These are phyloP conservation scores for Pythium volutum DNA, from an alignment of 352 stramenopile genomes.

Conservation along the genomic window DNA sequence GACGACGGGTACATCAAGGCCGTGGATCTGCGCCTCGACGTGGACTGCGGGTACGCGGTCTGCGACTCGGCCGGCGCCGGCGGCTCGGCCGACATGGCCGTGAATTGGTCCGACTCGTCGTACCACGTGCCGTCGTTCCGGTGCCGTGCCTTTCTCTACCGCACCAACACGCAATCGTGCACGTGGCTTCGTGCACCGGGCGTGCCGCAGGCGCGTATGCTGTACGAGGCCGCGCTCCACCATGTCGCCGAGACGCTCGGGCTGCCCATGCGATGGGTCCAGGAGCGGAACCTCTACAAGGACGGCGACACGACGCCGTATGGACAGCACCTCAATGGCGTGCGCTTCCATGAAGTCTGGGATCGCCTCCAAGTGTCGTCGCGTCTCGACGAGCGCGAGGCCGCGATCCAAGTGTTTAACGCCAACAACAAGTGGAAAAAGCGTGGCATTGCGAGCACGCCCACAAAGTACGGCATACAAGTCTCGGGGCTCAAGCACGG, in stretches of 20 bases:
- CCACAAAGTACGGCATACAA: conserved; percentile 62
- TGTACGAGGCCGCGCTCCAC: conserved; percentile 39
- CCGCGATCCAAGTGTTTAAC: conserved; percentile 39
- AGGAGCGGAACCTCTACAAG: conserved; percentile 39
- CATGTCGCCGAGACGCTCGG: conserved; percentile 31
- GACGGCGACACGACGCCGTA: conserved; percentile 30
- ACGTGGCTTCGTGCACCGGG: conserved; percentile 41
- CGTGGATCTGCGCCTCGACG: conserved; percentile 27
- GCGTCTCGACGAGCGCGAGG: conserved; percentile 26
- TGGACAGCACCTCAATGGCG: conserved; percentile 31
- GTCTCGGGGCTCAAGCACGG: conserved; percentile 30
- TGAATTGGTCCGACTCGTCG: conserved; percentile 41
- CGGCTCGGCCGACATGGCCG: conserved; percentile 31
- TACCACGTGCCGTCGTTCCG: conserved; percentile 34
- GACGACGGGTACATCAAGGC: conserved; percentile 33
- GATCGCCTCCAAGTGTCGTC: conserved; percentile 27
- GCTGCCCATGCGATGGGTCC: conserved; percentile 33
- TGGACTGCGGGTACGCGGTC: conserved; percentile 27
- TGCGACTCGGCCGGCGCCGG: conserved; percentile 16
- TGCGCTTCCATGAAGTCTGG: conserved; percentile 39
- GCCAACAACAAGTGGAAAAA: conserved; percentile 50
- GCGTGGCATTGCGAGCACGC: conserved; percentile 50
- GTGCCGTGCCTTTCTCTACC: conserved; percentile 34
- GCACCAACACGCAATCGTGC: conserved; percentile 47
- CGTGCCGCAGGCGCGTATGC: conserved; percentile 36